Percentiles rank a stretch among this genome's conserved stretches.
These are phyloP conservation scores for Polygonum maritimum DNA, from an alignment of 148 eudicot genomes.

Conservation along the genomic window DNA sequence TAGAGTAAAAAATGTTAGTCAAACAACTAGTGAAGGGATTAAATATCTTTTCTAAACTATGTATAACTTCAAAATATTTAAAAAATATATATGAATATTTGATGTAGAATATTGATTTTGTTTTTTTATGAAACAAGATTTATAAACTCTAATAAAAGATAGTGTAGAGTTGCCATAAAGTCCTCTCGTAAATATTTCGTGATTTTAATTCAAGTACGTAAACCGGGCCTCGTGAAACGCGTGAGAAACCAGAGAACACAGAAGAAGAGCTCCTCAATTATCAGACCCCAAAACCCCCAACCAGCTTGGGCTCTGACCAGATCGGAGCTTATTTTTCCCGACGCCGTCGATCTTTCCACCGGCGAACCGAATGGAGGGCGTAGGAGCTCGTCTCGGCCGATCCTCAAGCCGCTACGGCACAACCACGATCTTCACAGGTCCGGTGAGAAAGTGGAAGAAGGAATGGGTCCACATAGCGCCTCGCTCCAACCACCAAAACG, in stretches of 20 bases:
- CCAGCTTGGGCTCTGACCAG: not conserved
- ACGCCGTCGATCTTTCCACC: conserved; percentile 9
- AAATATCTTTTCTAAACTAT: too few species aligned
- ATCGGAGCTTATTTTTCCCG: not conserved
- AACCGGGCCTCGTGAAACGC: conserved; percentile 1
- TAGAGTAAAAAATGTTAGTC: too few species aligned
- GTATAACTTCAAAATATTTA: too few species aligned
- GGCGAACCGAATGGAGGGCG: conserved; percentile 56
- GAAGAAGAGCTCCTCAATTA: not conserved
- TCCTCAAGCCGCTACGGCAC: conserved; percentile 74
- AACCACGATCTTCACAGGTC: conserved; percentile 69
- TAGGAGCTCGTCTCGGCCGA: conserved; percentile 78
- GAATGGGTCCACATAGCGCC: conserved; percentile 62
- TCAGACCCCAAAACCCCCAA: not conserved
- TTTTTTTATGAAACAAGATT: too few species aligned
- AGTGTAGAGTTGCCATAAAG: too few species aligned
- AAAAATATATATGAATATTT: too few species aligned
- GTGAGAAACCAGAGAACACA: not conserved
- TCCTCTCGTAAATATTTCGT: not conserved
- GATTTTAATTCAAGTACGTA: not conserved
- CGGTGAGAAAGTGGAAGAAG: conserved; percentile 92
- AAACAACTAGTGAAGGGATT: too few species aligned
- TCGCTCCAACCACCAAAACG: conserved; percentile 16
- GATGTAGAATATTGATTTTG: too few species aligned
- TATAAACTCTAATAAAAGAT: too few species aligned